These are phyloP conservation scores for Coemansia asiatica DNA, from an alignment of 192 early-diverging fungal genomes.

Conservation along the genomic window DNA sequence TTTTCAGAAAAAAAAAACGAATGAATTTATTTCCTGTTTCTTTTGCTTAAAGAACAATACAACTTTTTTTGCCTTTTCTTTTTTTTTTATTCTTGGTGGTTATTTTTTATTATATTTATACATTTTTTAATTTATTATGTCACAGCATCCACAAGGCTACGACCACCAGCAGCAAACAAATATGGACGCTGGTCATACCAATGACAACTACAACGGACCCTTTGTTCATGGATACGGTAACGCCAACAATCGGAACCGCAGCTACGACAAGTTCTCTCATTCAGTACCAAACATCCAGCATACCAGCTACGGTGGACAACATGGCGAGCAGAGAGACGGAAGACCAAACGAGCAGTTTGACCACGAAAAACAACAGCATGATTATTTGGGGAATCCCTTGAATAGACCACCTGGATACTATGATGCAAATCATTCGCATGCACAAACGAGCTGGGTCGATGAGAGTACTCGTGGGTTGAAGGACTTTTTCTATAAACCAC, in stretches of 20 bases:
- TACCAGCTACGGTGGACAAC: not conserved
- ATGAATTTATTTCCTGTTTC: too few species aligned
- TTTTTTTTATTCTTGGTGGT: not conserved
- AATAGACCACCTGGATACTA: not conserved
- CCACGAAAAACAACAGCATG: not conserved
- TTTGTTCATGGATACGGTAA: not conserved
- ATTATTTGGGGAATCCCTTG: not conserved
- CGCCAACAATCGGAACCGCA: not conserved
- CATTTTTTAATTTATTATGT: not conserved
- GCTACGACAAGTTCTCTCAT: not conserved
- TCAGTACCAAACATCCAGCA: not conserved
- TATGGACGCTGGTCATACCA: not conserved
- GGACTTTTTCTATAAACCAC: constrained; percentile 50
- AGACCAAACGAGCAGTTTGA: not conserved
- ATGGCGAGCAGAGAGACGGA: not conserved
- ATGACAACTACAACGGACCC: not conserved
- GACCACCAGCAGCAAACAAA: not conserved
- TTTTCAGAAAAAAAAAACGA: too few species aligned
- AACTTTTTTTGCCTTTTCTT: not conserved
- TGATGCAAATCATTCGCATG: not conserved
- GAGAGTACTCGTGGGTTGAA: constrained; percentile 13
- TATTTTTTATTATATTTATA: not conserved
- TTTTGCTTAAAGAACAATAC: not conserved
- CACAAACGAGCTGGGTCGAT: not conserved
- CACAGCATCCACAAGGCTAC: not conserved